phyloP scores from a whole-genome alignment of 768 basidiomycete genomes.

The Russula sp. region DNA sequence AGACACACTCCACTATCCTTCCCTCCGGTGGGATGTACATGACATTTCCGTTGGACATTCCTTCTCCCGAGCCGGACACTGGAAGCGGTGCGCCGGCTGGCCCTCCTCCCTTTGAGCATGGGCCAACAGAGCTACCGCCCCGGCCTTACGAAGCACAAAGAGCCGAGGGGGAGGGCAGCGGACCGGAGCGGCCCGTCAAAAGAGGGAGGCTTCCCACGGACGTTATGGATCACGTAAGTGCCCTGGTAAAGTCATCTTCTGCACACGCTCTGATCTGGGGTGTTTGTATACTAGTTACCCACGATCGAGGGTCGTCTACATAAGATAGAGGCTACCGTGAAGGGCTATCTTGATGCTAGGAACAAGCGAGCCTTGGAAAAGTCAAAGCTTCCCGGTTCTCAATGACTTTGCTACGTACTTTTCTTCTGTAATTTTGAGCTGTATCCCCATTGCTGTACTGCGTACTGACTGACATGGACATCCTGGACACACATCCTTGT shows the following conservation, averaged over 20 bases:
- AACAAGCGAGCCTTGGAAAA: conserved; percentile 20
- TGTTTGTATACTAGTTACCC: conserved; percentile 11
- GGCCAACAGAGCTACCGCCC: conserved; percentile 17
- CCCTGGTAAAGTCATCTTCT: not conserved
- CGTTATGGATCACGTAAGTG: conserved; percentile 18
- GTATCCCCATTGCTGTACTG: conserved; percentile 15
- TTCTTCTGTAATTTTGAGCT: conserved; percentile 5
- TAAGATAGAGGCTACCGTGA: conserved; percentile 16
- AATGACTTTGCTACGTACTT: not conserved
- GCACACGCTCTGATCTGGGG: not conserved
- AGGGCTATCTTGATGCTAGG: conserved; percentile 16
- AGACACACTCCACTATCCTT: conserved; percentile 20
- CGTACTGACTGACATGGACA: conserved; percentile 5
- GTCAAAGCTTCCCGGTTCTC: conserved; percentile 10
- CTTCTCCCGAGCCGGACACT: conserved; percentile 17
- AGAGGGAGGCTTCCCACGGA: conserved; percentile 14
- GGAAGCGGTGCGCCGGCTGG: not conserved
- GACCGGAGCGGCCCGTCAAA: conserved; percentile 11
- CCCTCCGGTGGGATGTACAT: conserved; percentile 22
- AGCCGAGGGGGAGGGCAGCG: not conserved
- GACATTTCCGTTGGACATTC: conserved; percentile 19
- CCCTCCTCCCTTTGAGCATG: conserved; percentile 19
- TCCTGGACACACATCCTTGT: conserved; percentile 3
- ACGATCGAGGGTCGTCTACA: conserved; percentile 16
- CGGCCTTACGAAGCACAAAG: conserved; percentile 9